These are phyloP conservation scores for Prunella vulgaris DNA, from an alignment of 257 asterid genomes.

Conservation along the genomic window DNA sequence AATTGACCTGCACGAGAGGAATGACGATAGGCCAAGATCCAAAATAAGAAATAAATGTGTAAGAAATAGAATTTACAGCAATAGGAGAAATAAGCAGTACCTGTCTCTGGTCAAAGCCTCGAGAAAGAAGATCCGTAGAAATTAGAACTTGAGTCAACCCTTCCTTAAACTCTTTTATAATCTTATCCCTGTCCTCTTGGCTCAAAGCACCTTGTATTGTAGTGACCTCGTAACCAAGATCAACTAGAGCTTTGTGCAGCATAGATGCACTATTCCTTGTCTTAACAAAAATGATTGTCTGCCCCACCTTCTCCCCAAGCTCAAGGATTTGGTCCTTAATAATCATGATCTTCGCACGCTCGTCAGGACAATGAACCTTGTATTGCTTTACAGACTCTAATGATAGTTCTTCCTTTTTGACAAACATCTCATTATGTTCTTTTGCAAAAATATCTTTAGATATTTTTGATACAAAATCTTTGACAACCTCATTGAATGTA, in stretches of 20 bases:
- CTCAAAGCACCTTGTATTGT: conserved; percentile 82
- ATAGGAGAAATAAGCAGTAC: conserved; percentile 28
- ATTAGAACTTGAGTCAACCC: conserved; percentile 91
- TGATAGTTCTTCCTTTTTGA: conserved; percentile 44
- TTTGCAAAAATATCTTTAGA: conserved; percentile 40
- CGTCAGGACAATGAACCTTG: conserved; percentile 88
- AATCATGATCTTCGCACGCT: conserved; percentile 67
- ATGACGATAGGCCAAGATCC: neutral
- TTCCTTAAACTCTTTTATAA: conserved; percentile 77
- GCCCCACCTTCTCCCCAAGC: conserved; percentile 83
- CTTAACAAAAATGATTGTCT: conserved; percentile 73
- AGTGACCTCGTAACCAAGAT: conserved; percentile 79
- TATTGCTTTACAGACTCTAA: conserved; percentile 51
- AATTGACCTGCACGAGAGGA: conserved; percentile 58
- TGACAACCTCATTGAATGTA: conserved; percentile 74
- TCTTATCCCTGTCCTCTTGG: conserved; percentile 65
- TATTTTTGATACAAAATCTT: conserved; percentile 47
- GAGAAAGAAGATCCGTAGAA: conserved; percentile 88
- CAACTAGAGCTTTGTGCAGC: conserved; percentile 55
- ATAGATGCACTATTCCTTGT: conserved; percentile 44
- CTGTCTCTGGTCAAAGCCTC: conserved; percentile 94
- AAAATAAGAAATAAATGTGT: neutral
- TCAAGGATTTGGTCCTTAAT: conserved; percentile 84
- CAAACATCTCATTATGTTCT: conserved; percentile 77
- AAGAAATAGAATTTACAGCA: neutral